Evolutionary conservation across 2,329 filamentous ascomycete species (phyloP).

Genomic region (Elsinoe batatas): DNA sequence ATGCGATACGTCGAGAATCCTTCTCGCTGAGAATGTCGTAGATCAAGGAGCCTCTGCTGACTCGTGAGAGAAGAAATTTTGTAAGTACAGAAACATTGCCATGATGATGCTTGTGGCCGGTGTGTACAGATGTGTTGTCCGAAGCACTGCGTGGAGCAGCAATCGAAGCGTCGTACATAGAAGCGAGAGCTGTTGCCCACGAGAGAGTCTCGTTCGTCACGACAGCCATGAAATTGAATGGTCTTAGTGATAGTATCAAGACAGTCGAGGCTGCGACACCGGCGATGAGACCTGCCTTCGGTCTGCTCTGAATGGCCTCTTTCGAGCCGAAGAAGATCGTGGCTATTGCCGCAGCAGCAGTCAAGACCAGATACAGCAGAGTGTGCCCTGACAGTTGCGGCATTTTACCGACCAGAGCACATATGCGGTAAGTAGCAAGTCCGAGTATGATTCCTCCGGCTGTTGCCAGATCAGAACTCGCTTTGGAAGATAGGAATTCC

Average conservation of each 20-base stretch:
- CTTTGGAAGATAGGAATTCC: neutral
- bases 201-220: slow-evolving; percentile 20
- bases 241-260: neutral
- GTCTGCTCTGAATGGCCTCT: neutral
- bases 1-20: slow-evolving; percentile 90
- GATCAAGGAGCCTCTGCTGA: slow-evolving; percentile 63
- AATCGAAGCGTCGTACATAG: slow-evolving; percentile 31
- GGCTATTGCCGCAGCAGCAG: neutral
- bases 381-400: neutral
- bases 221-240: neutral
- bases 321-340: neutral
- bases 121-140: slow-evolving; percentile 17
- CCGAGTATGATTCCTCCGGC: neutral
- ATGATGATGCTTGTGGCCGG: slow-evolving; percentile 22
- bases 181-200: slow-evolving; percentile 29
- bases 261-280: neutral
- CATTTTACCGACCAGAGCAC: slow-evolving; percentile 28
- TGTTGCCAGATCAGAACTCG: neutral
- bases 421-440: slow-evolving; percentile 26
- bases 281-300: neutral
- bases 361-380: neutral
- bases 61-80: slow-evolving; percentile 58
- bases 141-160: slow-evolving; percentile 21
- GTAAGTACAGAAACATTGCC: slow-evolving; percentile 59
- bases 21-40: slow-evolving; percentile 82